Evolutionary conservation across 805 yeast genomes (phyloP).

Genomic region (Wickerhamomyces sydowiorum): DNA sequence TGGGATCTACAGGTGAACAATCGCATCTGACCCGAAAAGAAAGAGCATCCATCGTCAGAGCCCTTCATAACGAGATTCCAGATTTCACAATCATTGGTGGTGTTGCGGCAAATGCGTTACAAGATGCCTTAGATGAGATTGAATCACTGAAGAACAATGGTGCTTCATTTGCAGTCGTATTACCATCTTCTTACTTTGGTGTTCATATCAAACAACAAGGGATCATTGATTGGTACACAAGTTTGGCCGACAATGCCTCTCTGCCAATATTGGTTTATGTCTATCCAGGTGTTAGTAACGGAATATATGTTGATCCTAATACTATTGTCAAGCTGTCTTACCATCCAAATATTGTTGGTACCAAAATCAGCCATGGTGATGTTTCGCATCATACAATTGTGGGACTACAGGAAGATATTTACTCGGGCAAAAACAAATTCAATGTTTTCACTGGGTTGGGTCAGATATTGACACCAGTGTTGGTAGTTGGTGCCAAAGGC

Average conservation of each 20-base stretch:
- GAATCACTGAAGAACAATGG: slow-evolving; percentile 31
- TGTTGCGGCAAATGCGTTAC: slow-evolving; percentile 38
- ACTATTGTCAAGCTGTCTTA: slow-evolving; percentile 29
- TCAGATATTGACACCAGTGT: slow-evolving; percentile 42
- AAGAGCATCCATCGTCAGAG: slow-evolving; percentile 29
- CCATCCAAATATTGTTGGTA: slow-evolving; percentile 42
- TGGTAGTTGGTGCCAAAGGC: slow-evolving; percentile 42
- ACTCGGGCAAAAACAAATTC: slow-evolving; percentile 32
- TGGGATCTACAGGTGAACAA: slow-evolving; percentile 54
- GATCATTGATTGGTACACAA: slow-evolving; percentile 35
- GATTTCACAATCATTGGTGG: slow-evolving; percentile 42
- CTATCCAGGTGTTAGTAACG: slow-evolving; percentile 40
- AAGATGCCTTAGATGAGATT: slow-evolving; percentile 39
- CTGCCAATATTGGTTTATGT: slow-evolving; percentile 37
- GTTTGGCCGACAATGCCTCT: slow-evolving; percentile 31
- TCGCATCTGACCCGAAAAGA: slow-evolving; percentile 43
- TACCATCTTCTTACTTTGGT: slow-evolving; percentile 46
- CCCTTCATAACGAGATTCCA: slow-evolving; percentile 31
- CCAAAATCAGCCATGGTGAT: slow-evolving; percentile 47
- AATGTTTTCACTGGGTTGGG: slow-evolving; percentile 44
- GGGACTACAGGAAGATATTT: slow-evolving; percentile 35
- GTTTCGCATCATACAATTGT: slow-evolving; percentile 40
- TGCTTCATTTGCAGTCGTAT: slow-evolving; percentile 33
- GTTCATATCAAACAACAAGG: slow-evolving; percentile 39
- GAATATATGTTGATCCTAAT: slow-evolving; percentile 27